Conservation (phyloP, 177 flowering plant species). For the Vitis hybrid region DNA sequence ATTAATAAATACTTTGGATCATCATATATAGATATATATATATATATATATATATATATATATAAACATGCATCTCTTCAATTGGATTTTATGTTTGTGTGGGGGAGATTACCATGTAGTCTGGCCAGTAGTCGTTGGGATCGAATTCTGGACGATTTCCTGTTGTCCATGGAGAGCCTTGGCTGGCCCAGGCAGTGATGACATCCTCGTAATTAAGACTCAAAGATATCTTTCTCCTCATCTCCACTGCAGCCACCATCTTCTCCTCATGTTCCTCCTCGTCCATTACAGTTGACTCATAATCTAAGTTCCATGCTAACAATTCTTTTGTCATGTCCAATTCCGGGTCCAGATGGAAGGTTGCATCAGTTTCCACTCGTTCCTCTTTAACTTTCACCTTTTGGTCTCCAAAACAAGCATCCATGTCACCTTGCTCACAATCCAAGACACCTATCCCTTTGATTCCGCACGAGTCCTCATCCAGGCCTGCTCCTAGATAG, state of each 20-base stretch:
- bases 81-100: background rate
- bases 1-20: too few relatives aligned
- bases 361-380: constrained; percentile 15
- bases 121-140: constrained; percentile 31
- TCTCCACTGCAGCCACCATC: constrained; percentile 4
- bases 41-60: too few relatives aligned
- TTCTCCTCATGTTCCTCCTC: constrained; percentile 20
- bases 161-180: constrained; percentile 46
- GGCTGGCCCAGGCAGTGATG: constrained; percentile 42
- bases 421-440: constrained; percentile 1
- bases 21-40: too few relatives aligned
- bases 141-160: constrained; percentile 40
- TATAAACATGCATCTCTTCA: too few relatives aligned
- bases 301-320: constrained; percentile 32
- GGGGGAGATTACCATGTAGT: constrained; percentile 27
- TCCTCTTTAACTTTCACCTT: constrained; percentile 27
- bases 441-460: too few relatives aligned
- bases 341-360: constrained; percentile 14
- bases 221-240: constrained; percentile 25
- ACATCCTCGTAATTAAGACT: constrained; percentile 46
- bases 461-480: constrained; percentile 8
- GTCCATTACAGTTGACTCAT: constrained; percentile 9
- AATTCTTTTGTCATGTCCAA: constrained; percentile 13
- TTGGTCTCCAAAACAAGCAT: background rate
- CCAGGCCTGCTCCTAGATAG: constrained; percentile 28